Percentiles rank a stretch among this genome's conserved stretches.
phyloP scores from a whole-genome alignment of 2,329 filamentous ascomycete species.

The Fulvia fulva region DNA sequence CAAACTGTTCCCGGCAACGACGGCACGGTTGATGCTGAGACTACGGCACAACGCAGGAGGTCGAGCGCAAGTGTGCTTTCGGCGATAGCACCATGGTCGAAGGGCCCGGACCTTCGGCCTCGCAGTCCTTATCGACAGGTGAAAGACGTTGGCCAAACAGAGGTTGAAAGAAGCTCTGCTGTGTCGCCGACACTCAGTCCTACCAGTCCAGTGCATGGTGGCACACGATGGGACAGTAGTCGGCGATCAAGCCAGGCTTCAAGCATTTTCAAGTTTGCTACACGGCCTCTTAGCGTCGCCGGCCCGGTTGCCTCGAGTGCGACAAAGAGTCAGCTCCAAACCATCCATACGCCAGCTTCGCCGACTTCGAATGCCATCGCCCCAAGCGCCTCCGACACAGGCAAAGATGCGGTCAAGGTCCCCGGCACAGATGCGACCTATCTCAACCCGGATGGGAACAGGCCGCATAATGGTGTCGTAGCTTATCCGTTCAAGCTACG shows the following conservation, averaged over 20 bases:
- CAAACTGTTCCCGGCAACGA: constrained; percentile 11
- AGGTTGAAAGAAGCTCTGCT: constrained; percentile 4
- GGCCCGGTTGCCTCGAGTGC: constrained; percentile 11
- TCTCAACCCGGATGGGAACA: constrained; percentile 53
- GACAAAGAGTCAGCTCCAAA: constrained; percentile 10
- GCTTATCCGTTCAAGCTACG: constrained; percentile 70
- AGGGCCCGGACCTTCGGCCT: constrained; percentile 15
- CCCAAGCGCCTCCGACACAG: constrained; percentile 17
- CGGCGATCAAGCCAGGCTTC: constrained; percentile 21
- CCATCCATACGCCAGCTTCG: constrained; percentile 4
- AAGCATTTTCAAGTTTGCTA: constrained; percentile 9
- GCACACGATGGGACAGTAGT: constrained; percentile 14
- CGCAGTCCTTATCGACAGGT: constrained; percentile 23
- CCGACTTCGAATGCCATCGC: constrained; percentile 6
- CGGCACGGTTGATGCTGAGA: constrained; percentile 7
- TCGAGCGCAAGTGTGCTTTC: constrained; percentile 23
- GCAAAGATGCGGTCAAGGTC: constrained; percentile 21
- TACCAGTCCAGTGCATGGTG: constrained; percentile 7
- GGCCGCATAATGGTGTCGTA: constrained; percentile 64
- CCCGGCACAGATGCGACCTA: constrained; percentile 41
- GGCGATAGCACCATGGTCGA: constrained; percentile 12
- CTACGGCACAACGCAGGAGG: constrained; percentile 18
- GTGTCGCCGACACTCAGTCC: constrained; percentile 6
- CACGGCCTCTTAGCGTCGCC: constrained; percentile 29
- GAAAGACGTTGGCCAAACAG: constrained; percentile 24